phyloP scores from a whole-genome alignment of 352 stramenopile genomes.

The Globisporangium ultimum region DNA sequence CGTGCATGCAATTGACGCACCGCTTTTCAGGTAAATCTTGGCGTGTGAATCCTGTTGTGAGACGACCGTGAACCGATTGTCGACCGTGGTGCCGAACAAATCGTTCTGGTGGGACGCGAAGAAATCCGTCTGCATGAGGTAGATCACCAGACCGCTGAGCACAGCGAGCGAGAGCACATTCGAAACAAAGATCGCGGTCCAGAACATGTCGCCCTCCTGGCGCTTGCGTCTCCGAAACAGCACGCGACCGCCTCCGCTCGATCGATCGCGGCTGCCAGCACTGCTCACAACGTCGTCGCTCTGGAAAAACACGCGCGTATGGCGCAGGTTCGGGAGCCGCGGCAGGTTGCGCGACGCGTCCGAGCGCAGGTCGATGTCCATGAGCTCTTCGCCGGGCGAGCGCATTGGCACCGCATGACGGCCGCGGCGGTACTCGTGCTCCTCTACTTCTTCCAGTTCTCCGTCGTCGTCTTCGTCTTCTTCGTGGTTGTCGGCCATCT shows the following conservation, averaged over 20 bases:
- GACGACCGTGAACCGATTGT: conserved; percentile 80
- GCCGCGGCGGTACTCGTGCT: conserved; percentile 53
- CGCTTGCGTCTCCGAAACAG: conserved; percentile 52
- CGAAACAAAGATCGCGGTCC: conserved; percentile 63
- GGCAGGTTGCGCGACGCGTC: conserved; percentile 18
- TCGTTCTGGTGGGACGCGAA: conserved; percentile 79
- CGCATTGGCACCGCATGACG: conserved; percentile 65
- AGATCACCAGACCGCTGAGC: conserved; percentile 55
- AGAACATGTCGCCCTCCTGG: conserved; percentile 60
- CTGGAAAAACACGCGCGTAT: conserved; percentile 51
- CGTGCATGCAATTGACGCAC: conserved; percentile 16
- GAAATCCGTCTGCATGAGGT: conserved; percentile 79
- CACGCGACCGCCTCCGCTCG: conserved; percentile 47
- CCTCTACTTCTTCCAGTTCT: conserved; percentile 21
- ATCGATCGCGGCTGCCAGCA: conserved; percentile 30
- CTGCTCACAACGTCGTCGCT: conserved; percentile 23
- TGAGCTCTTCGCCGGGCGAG: conserved; percentile 48
- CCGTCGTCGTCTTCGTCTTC: conserved; percentile 11
- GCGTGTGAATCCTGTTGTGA: conserved; percentile 52
- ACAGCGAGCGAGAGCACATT: conserved; percentile 70
- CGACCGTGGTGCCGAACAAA: conserved; percentile 76
- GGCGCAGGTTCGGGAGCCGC: conserved; percentile 30
- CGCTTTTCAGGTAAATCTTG: conserved; percentile 80
- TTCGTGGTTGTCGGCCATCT: conserved; percentile 7
- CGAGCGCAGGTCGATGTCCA: conserved; percentile 27